Conservation (phyloP, 2,329 filamentous ascomycete species). For the Daldinia sp. region DNA sequence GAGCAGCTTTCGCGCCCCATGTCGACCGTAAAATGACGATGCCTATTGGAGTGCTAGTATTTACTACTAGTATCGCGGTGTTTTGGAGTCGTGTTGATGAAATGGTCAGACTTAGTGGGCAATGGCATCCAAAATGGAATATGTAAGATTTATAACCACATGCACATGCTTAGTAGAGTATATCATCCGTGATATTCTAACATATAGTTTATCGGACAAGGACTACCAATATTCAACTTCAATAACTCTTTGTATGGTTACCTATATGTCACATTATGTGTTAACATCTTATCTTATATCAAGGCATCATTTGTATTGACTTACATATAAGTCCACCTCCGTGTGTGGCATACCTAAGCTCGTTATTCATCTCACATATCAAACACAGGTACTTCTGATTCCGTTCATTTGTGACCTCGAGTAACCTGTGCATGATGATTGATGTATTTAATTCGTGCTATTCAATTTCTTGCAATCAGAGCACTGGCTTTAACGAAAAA, state of each 20-base stretch:
- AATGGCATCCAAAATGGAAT: slow-evolving; percentile 18
- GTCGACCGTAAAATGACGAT: slow-evolving; percentile 13
- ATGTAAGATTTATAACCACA: slow-evolving; percentile 7
- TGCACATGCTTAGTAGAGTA: background rate
- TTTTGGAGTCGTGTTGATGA: slow-evolving; percentile 22
- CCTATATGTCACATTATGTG: no score
- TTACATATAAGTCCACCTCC: background rate
- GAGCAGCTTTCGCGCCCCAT: slow-evolving; percentile 5
- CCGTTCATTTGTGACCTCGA: no score
- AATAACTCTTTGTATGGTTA: background rate
- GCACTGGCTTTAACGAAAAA: no score
- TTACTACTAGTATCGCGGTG: slow-evolving; percentile 19
- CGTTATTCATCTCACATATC: no score
- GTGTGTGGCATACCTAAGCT: no score
- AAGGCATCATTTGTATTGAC: background rate
- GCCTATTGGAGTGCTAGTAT: slow-evolving; percentile 14
- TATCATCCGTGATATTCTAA: background rate
- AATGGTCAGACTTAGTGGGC: slow-evolving; percentile 13
- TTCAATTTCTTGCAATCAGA: no score
- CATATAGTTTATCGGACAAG: background rate
- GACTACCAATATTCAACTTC: background rate
- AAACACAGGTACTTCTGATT: no score
- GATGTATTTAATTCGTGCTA: no score
- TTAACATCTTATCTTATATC: background rate
- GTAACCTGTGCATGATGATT: no score